Base-by-base conservation (phyloP, 192 early-diverging fungal species). In the Cetraspora pellucida region DNA sequence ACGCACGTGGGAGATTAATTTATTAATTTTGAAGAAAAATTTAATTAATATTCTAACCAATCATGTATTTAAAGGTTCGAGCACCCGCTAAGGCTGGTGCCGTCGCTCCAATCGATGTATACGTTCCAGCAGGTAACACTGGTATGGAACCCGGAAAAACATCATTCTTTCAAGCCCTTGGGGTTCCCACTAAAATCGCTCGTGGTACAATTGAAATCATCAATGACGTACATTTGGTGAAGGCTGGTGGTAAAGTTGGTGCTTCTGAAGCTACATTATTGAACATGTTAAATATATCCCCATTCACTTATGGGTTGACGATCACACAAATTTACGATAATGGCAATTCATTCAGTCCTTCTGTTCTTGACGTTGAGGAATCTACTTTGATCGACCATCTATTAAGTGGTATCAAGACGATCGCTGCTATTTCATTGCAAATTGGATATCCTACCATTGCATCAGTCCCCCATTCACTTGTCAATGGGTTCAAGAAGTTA, bases 161-260 rank as follows among this genome's bases (percentile, higher is more conserved):
- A 80, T 97, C 96, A 74, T 99, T 99, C 95, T 99, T 99, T 95
- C 98, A 99, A 90, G 96, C 98, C 83, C 90, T 99, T 78, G 93
- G 96, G 88, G 93, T 99, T 86, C 96, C 98, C 71, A 99, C 98
- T 93, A 99, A 99, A 95, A 99, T 99, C 94, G 91, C 98, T 78
- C 94, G 94, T 93, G 98, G 98, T 96, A 97, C 96, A 85, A 98
- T 99, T 92, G 98, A 99, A 89, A 99, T 99, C 80, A 92, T 95
- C 80, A 91, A 89, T 84, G 95, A 99, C 77, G 95, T 98, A 77
- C 91, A 94, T 82, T 86, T 99, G 68, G 91, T 99, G 85, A 91
- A 94, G 83, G 85, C 84, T 77, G 96, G 95, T 64, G 82, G 87
- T 83, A 95, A 94, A 89, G 98, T 99, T 85, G 96, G 98, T 85